phyloP scores from a whole-genome alignment of 108 stramenopile species.

The Discostella stelligeroides region DNA sequence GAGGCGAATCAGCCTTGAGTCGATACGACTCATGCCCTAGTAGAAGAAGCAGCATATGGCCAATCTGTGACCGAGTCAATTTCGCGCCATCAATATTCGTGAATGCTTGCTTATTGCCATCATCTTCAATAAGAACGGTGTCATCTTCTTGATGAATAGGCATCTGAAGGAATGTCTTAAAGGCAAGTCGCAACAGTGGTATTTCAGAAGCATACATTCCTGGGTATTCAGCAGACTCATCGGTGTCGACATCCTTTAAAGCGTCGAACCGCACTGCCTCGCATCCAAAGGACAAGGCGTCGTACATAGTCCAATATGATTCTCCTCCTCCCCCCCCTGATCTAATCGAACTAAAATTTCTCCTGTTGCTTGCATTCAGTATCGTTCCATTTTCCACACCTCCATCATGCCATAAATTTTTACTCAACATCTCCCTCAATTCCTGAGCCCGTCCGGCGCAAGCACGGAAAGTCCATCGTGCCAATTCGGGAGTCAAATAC shows the following conservation, averaged over 20 bases:
- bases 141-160: constrained; percentile 29
- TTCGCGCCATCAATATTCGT: constrained; percentile 16
- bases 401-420: constrained; percentile 16
- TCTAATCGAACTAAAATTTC: no score
- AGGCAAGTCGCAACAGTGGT: constrained; percentile 45
- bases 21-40: constrained; percentile 75
- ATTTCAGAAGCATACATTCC: constrained; percentile 41
- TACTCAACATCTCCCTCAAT: constrained; percentile 10
- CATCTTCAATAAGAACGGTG: background rate
- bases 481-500: constrained; percentile 67
- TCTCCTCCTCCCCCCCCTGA: constrained; percentile 11
- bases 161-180: constrained; percentile 37
- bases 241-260: constrained; percentile 11
- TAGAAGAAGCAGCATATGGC: constrained; percentile 62
- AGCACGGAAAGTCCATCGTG: constrained; percentile 64
- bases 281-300: constrained; percentile 84
- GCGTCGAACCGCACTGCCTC: constrained; percentile 64
- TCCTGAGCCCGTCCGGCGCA: constrained; percentile 40
- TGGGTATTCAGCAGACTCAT: constrained; percentile 2
- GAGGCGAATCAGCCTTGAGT: constrained; percentile 57
- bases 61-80: constrained; percentile 60
- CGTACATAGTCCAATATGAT: constrained; percentile 66
- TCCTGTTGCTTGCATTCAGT: background rate
- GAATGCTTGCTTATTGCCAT: background rate
- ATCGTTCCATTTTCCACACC: background rate